Evolutionary conservation across 2,329 filamentous ascomycete genomes (phyloP), one percentile per base, ranked within the genome.

Genomic region (Laburnicola sp.): DNA sequence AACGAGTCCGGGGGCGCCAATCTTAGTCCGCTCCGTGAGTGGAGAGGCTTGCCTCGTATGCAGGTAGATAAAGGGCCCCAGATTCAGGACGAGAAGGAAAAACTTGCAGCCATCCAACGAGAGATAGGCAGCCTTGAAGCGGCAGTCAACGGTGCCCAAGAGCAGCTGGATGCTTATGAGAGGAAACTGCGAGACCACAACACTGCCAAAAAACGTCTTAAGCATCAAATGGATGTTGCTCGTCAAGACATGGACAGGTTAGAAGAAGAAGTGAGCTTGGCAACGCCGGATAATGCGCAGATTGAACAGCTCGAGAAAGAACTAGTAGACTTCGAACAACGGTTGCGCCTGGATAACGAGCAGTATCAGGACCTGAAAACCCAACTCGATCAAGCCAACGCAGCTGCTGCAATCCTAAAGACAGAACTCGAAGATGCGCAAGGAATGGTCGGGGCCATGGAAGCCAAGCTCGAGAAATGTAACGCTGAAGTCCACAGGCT

Each of bases 11-110:
- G 78, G n/a, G 77, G 77, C 36, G 69, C 77, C 42, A 81, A 75
- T 41, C 75, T 80, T 32, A 74, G 76, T 34, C 81, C 82, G 9
- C 77, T 87, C 4, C 70, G 77, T 6, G 78, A 80, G 11, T 84
- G 76, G 58, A 71, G 65, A 0, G 78, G 81, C 34, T 75, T 74
- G 7, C 78, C 87, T 23, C 84, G 91, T n/a, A 95, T 96, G 85
- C 87, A 87, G 65, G 86, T 88, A 0, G 89, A 96, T 65, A 78
- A 83, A 25, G 86, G 83, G 50, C 82, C 82, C 16, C 87, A 90
- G 63, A 80, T 92, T 35, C 76, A 71, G 76, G 60, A 77, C 40
- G 79, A 82, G 57, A 71, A 75, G 49, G 74, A 76, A 32, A 74
- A 74, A 21, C 66, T 83, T 11, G 62, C 78, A 25, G 80, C 84